A percentile compares a stretch with the other conserved stretches of the same genome.
phyloP scores from a whole-genome alignment of 768 basidiomycete genomes.

The Termitomyces sp. region DNA sequence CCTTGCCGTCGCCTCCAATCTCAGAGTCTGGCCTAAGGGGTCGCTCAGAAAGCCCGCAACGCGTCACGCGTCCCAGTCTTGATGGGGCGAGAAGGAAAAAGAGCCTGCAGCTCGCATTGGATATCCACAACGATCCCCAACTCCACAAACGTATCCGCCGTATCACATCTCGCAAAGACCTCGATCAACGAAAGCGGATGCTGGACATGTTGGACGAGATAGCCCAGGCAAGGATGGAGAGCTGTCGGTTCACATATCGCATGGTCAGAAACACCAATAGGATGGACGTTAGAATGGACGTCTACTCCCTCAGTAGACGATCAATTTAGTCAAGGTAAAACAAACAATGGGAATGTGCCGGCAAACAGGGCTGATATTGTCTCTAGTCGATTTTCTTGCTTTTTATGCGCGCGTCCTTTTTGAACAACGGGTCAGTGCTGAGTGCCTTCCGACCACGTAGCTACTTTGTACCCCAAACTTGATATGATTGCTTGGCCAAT shows the following conservation, averaged over 20 bases:
- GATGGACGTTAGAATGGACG: conserved; percentile 23
- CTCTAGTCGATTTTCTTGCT: background rate
- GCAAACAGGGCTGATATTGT: background rate
- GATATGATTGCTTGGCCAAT: no score
- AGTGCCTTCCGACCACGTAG: background rate
- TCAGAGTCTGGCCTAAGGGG: conserved; percentile 5
- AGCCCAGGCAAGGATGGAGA: conserved; percentile 72
- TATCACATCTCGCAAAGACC: conserved; percentile 11
- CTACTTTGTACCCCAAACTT: background rate
- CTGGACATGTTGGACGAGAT: conserved; percentile 66
- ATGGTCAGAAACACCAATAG: conserved; percentile 43
- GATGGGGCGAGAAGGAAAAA: conserved; percentile 57
- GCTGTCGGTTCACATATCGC: conserved; percentile 59
- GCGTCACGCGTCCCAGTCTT: conserved; percentile 17
- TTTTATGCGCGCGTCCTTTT: background rate
- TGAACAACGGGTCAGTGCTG: background rate
- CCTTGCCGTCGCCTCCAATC: conserved; percentile 5
- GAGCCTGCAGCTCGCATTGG: conserved; percentile 43
- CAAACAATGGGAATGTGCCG: background rate
- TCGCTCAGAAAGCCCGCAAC: conserved; percentile 8
- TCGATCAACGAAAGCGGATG: conserved; percentile 37
- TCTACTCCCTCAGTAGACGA: conserved; percentile 17
- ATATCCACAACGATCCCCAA: conserved; percentile 17
- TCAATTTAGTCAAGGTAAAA: conserved; percentile 6
- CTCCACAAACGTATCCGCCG: conserved; percentile 13